Base-by-base conservation (phyloP, 1,284 basidiomycete species). In the Cryptococcus floricola region DNA sequence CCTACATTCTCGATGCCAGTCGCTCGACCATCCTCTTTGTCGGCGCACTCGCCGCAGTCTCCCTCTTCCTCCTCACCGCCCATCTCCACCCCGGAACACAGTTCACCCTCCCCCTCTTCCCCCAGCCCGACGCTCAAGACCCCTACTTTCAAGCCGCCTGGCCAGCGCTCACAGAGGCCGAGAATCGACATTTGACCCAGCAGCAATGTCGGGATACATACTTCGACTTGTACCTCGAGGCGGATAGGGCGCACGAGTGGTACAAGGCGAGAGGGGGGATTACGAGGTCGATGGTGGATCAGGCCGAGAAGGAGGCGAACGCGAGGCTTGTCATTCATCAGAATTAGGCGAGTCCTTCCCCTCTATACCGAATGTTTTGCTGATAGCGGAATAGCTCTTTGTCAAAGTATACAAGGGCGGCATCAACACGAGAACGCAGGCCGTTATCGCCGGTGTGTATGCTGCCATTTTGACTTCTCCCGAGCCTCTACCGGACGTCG, bases 401-500 rank as follows among this genome's bases (percentile, higher is more conserved):
- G 66, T 77, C 43, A 74, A 70, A 56, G 58, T 56, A 2, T 75
- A 66, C 57, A 57, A 64, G 8, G 65, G 65, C 5, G 66, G 66
- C 39, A 53, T 68, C 59, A 56, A 69, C 50, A 57, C 69, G 37
- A 48, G 75, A 43, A 54, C 65, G 14, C 60, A 65, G 46, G 66
- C 69, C 5, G 57, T 63, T 5, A 61, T 73, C 5, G 69, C 68
- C 10, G 52, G 61, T 7, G 58, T 73, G 19, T 61, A 74, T 57
- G 60, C 64, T 14, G 68, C 69, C 4, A 43, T 74, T 10, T 46
- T 70, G 45, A 69, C 67, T 9, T 65, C 66, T 13, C 47, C 61
- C 27, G 73, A 75, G 53, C 67, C 71, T 9, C 44, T 76, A 3
- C 72, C 72, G n/a, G 65, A 74, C 54, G 56, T 76, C 44, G 73